phyloP scores from a whole-genome alignment of 2,329 filamentous ascomycete species.

The Cercospora canescens region DNA sequence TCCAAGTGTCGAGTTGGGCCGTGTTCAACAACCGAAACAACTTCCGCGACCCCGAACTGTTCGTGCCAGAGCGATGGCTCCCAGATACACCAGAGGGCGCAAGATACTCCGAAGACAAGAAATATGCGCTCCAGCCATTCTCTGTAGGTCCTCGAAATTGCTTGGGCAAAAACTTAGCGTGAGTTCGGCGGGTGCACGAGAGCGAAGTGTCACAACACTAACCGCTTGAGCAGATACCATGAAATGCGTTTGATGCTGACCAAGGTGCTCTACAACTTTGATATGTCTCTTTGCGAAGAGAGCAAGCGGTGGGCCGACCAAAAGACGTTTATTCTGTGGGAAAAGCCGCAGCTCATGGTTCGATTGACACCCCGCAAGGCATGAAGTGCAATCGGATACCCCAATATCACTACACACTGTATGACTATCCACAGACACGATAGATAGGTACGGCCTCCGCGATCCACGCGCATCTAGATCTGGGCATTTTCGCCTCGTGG shows the following conservation, averaged over 20 bases:
- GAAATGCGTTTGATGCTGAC: conserved; percentile 42
- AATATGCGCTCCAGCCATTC: conserved; percentile 33
- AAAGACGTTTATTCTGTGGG: conserved; percentile 31
- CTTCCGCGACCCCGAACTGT: conserved; percentile 30
- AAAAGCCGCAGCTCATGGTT: conserved; percentile 24
- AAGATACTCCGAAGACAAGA: conserved; percentile 28
- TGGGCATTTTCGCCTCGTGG: neutral
- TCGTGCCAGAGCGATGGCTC: conserved; percentile 43
- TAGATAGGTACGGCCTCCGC: neutral
- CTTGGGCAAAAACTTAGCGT: conserved; percentile 34
- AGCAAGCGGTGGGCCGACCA: conserved; percentile 22
- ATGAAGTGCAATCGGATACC: neutral
- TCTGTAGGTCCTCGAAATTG: conserved; percentile 39
- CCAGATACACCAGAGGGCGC: conserved; percentile 24
- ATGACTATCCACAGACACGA: neutral
- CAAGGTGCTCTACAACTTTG: conserved; percentile 41
- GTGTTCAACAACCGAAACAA: conserved; percentile 31
- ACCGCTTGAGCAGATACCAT: conserved; percentile 26
- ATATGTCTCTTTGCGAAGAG: conserved; percentile 31
- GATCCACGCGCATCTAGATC: neutral
- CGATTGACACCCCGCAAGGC: neutral
- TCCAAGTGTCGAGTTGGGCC: conserved; percentile 24
- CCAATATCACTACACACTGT: neutral
- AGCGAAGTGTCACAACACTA: neutral
- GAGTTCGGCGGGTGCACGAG: conserved; percentile 13